Base-by-base conservation (phyloP, 306 rosid species). In the Cucurbita ficifolia region DNA sequence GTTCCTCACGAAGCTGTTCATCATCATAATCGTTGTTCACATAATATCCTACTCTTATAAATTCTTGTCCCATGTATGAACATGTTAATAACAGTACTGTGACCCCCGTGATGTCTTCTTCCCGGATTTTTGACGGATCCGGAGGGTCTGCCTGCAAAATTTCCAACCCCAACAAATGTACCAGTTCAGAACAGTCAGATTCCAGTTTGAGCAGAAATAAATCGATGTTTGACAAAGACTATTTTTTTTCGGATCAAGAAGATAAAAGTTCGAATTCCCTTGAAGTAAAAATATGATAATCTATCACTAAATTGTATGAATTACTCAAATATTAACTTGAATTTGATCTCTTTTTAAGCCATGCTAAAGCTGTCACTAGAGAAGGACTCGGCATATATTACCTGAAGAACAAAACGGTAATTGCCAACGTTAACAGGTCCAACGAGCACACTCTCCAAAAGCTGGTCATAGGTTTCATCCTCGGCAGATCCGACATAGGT, bases 11-110 rank as follows among this genome's bases (percentile, higher is more conserved):
- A 40, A 93, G 87, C 77, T 88, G 97, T 81, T 88, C 97, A 55
- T 93, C 97, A 65, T 80, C 96, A 70, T 93, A 93, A 75, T 93
- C 98, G 77, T 90, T 93, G 90, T 93, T 93, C 63, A 93, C 98
- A 53, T 88, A 93, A 79, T 88, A 93, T 42, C 97, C 98, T 74
- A 93, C 98, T 6, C 96, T 79, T 43, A 93, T 58, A 79, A 93
- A 93, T 78, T 93, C 94, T 72, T 93, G 97, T 56, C 97, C 92
- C 64, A 93, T 77, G 85, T 88, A 93, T 33, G 97, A 93, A 79
- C 97, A 93, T 10, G 97, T 90, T 76, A 90, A 80, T 40, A 90
- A 81, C 57, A 87, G 89, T 75, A 93, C 97, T 0, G 94, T 93
- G 59, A 90, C 97, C 54, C 97, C 97, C 59, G 87, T 87, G 45